These are phyloP conservation scores for Cucurbita argyrosperma DNA, from an alignment of 306 rosid species.

Conservation along the genomic window DNA sequence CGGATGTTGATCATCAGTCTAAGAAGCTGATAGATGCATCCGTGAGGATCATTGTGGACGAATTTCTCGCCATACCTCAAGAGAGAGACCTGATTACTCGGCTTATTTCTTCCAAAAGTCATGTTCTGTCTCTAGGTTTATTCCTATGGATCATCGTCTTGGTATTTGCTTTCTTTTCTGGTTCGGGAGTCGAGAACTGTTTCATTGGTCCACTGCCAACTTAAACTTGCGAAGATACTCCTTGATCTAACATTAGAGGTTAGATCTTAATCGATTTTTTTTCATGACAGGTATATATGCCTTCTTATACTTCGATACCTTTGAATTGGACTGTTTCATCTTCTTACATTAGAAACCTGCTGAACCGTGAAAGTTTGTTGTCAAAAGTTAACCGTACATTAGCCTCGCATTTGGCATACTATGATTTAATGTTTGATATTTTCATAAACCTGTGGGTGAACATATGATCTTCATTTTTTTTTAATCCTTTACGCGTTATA, in stretches of 20 bases:
- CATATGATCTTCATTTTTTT: neutral
- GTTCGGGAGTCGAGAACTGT: constrained; percentile 16
- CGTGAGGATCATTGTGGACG: constrained; percentile 25
- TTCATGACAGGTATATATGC: neutral
- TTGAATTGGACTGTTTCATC: neutral
- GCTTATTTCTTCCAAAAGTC: constrained; percentile 17
- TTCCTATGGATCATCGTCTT: constrained; percentile 34
- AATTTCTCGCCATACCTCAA: constrained; percentile 16
- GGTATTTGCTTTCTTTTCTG: constrained; percentile 16
- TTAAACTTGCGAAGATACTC: constrained; percentile 13
- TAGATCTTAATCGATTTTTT: constrained; percentile 1
- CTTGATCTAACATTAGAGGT: neutral
- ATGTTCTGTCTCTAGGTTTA: constrained; percentile 15
- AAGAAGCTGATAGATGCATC: constrained; percentile 40
- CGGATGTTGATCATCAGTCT: constrained; percentile 18
- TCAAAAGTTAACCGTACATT: neutral
- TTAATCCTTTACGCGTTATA: neutral
- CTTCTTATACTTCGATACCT: neutral
- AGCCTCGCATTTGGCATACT: neutral
- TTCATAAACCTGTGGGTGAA: neutral
- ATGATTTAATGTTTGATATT: neutral
- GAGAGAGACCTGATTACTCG: constrained; percentile 18
- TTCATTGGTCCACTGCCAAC: constrained; percentile 32
- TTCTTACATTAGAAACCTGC: neutral
- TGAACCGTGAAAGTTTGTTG: neutral